Evolutionary conservation across 2,329 filamentous ascomycete species (phyloP).

Genomic region (Zasmidium citrigriseum): DNA sequence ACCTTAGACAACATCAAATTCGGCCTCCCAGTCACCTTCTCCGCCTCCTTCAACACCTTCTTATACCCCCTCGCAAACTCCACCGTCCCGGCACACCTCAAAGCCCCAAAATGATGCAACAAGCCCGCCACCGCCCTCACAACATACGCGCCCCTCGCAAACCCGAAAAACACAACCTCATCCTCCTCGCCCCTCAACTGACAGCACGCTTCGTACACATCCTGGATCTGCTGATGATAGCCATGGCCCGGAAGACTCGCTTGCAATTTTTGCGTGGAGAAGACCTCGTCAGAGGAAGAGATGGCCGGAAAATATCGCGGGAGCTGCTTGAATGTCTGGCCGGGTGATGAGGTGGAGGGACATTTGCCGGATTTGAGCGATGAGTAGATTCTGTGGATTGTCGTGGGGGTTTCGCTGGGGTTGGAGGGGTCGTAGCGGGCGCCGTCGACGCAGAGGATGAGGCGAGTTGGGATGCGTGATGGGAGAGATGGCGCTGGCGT

Average conservation of each 20-base stretch:
- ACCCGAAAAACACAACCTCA: constrained; percentile 45
- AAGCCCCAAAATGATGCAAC: constrained; percentile 38
- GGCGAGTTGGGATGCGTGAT: constrained; percentile 11
- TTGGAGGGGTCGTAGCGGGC: constrained; percentile 12
- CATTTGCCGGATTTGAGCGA: constrained; percentile 19
- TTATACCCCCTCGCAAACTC: constrained; percentile 34
- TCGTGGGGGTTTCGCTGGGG: constrained; percentile 13
- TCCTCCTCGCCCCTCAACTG: constrained; percentile 27
- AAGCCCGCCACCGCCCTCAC: constrained; percentile 43
- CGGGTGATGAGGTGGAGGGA: constrained; percentile 7
- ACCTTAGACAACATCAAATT: neutral
- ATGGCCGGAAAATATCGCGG: constrained; percentile 20
- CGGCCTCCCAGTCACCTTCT: constrained; percentile 14
- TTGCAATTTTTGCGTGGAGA: constrained; percentile 20
- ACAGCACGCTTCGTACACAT: constrained; percentile 28
- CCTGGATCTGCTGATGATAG: constrained; percentile 25
- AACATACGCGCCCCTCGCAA: constrained; percentile 44
- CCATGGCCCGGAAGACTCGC: constrained; percentile 18
- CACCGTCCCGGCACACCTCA: constrained; percentile 24
- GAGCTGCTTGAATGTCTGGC: constrained; percentile 14
- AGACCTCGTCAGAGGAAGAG: constrained; percentile 18
- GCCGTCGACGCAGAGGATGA: constrained; percentile 28
- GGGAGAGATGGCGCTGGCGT: neutral
- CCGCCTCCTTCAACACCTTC: constrained; percentile 27
- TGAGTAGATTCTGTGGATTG: constrained; percentile 22